phyloP scores from a whole-genome alignment of 2,329 filamentous ascomycete species.

The Plectosphaerella plurivora region DNA sequence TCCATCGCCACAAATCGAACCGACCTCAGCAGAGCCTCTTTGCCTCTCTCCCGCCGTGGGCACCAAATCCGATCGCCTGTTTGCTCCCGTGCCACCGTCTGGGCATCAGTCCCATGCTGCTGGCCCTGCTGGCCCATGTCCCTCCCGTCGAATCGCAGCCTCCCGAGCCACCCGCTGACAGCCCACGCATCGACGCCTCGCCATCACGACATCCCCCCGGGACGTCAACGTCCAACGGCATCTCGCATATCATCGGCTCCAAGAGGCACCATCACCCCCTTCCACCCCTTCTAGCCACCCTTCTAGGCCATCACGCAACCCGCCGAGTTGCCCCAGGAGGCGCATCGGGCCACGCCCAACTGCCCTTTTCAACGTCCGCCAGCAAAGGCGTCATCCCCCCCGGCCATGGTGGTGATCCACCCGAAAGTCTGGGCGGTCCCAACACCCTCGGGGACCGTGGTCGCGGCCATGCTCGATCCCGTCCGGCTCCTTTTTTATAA shows the following conservation, averaged over 20 bases:
- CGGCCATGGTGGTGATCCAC: background rate
- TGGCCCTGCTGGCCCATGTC: background rate
- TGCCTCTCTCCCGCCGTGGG: too few species aligned
- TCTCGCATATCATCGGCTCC: background rate
- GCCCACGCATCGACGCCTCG: background rate
- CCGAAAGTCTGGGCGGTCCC: background rate
- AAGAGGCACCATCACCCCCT: background rate
- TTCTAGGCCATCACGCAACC: background rate
- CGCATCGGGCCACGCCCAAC: background rate
- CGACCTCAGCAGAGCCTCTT: too few species aligned
- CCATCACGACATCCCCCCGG: background rate
- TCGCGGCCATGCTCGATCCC: too few species aligned
- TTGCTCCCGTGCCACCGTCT: too few species aligned
- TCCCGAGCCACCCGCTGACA: background rate
- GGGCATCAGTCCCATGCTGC: too few species aligned
- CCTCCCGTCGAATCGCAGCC: background rate
- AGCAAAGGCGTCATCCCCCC: background rate
- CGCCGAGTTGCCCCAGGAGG: background rate
- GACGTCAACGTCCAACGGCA: background rate
- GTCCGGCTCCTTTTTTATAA: background rate
- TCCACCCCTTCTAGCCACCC: background rate
- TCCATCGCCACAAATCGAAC: too few species aligned
- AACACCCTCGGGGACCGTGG: too few species aligned
- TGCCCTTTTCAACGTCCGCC: background rate
- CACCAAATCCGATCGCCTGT: too few species aligned